Base-by-base conservation (phyloP, 495 filamentous ascomycete species). In the Neurospora sp. region DNA sequence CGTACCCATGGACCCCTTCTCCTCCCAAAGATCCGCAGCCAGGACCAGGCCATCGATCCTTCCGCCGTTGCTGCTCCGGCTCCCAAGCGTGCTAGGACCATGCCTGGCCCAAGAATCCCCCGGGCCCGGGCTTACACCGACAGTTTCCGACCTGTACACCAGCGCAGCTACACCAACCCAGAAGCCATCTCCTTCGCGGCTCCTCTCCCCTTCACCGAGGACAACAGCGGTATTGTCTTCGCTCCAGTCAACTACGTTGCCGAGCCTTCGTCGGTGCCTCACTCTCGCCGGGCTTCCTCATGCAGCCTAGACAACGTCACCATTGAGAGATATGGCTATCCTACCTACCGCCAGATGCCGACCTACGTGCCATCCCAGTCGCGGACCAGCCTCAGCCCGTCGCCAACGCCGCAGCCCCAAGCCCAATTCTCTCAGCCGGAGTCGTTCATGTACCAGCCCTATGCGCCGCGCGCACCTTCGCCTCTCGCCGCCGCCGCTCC, bases 21-120 rank as follows among this genome's bases (percentile, higher is more conserved):
- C 70, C 86, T 98, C 38, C 94, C 94, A 72, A 94, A 92, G 85
- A 93, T 97, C 82, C 88, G 94, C 68, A 88, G 88, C 73, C 93
- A 96, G 80, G 94, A 97, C 83, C 90, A 94, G 83, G 85, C 89
- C 70, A 87, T 94, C 73, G 78, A 77, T 44, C 80, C 81, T 37
- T 73, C 76, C 38, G 71, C 70, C 10, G 70, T 74, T 27, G 70
- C 74, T 47, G 75, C 78, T 27, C 78, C 78, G 53, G 76, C 81
- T 31, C 75, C 81, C 40, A 85, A 85, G 79, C 82, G 83, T 70
- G 76, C 78, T 53, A 80, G 79, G 74, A 82, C 79, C 44, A 80
- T 79, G 18, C 75, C 82, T 38, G 71, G 75, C n/a, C 20, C 47
- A 27, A 59, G 22, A 6, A 37, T 65, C 27, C 2, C 22, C 22